phyloP scores from a whole-genome alignment of 345 rosid species.

The Syzygium grande region DNA sequence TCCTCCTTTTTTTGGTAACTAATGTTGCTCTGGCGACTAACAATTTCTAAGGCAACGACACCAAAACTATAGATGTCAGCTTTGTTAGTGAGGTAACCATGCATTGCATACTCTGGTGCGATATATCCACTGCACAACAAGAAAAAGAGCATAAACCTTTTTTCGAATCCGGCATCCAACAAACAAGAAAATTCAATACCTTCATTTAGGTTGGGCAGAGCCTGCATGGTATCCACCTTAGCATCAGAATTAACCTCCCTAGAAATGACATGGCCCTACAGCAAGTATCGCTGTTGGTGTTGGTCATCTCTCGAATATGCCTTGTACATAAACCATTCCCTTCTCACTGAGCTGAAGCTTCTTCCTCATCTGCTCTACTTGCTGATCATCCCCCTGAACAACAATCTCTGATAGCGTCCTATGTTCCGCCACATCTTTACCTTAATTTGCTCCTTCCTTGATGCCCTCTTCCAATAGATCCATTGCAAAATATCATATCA shows the following conservation, averaged over 20 bases:
- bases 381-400: slow-evolving; percentile 91
- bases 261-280: no score
- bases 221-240: fast-evolving
- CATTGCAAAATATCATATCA: background rate
- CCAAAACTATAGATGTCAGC: slow-evolving; percentile 36
- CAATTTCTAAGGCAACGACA: slow-evolving; percentile 24
- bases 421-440: slow-evolving; percentile 60
- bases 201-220: background rate
- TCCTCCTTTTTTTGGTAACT: background rate
- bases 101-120: slow-evolving; percentile 32
- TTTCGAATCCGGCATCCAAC: no score
- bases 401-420: slow-evolving; percentile 46
- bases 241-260: background rate
- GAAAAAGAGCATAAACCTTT: background rate
- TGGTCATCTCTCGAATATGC: slow-evolving; percentile 62
- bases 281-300: background rate
- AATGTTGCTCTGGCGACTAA: slow-evolving; percentile 15
- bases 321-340: slow-evolving; percentile 12
- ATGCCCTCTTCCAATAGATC: slow-evolving; percentile 52
- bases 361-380: slow-evolving; percentile 77
- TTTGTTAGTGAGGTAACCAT: slow-evolving; percentile 23
- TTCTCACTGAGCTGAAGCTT: slow-evolving; percentile 37
- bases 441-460: slow-evolving; percentile 78
- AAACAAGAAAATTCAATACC: no score
- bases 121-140: slow-evolving; percentile 22